These are phyloP conservation scores for Wickerhamomyces sp. DNA, from an alignment of 1,139 yeast species.

Conservation along the genomic window DNA sequence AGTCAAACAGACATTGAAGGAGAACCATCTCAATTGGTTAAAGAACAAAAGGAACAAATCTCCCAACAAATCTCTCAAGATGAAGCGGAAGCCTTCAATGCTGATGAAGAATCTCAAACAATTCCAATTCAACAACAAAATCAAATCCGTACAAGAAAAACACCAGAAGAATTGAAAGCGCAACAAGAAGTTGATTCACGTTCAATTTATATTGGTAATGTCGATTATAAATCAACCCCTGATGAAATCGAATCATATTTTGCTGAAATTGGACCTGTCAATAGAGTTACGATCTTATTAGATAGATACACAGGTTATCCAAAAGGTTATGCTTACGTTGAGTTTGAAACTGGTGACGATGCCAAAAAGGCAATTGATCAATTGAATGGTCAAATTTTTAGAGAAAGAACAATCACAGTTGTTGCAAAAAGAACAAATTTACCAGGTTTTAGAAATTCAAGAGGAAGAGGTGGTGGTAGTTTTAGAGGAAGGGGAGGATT, in stretches of 20 bases:
- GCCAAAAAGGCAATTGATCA: slow-evolving; percentile 47
- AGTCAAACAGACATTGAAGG: background rate
- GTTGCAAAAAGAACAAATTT: slow-evolving; percentile 64
- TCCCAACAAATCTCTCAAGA: slow-evolving; percentile 6
- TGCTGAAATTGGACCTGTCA: slow-evolving; percentile 46
- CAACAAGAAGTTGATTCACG: slow-evolving; percentile 46
- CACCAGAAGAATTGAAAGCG: slow-evolving; percentile 27
- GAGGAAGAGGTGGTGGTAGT: slow-evolving; percentile 7
- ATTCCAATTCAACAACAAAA: slow-evolving; percentile 1
- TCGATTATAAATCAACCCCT: slow-evolving; percentile 54
- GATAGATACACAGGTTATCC: slow-evolving; percentile 59
- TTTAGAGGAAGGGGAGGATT: slow-evolving; percentile 10
- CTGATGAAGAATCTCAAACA: background rate
- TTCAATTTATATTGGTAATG: slow-evolving; percentile 58
- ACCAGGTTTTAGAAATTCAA: slow-evolving; percentile 43
- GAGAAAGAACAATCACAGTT: slow-evolving; percentile 54
- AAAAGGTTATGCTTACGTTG: slow-evolving; percentile 68
- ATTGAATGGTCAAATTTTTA: slow-evolving; percentile 45
- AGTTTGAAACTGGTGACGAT: slow-evolving; percentile 44
- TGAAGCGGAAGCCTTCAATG: slow-evolving; percentile 1
- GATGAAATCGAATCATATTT: slow-evolving; percentile 54
- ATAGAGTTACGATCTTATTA: slow-evolving; percentile 54
- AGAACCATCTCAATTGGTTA: background rate
- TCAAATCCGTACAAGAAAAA: slow-evolving; percentile 9
- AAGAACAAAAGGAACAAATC: slow-evolving; percentile 4